Evolutionary conservation across 1,284 basidiomycete species (phyloP).

Genomic region (Trichosporon sp.): DNA sequence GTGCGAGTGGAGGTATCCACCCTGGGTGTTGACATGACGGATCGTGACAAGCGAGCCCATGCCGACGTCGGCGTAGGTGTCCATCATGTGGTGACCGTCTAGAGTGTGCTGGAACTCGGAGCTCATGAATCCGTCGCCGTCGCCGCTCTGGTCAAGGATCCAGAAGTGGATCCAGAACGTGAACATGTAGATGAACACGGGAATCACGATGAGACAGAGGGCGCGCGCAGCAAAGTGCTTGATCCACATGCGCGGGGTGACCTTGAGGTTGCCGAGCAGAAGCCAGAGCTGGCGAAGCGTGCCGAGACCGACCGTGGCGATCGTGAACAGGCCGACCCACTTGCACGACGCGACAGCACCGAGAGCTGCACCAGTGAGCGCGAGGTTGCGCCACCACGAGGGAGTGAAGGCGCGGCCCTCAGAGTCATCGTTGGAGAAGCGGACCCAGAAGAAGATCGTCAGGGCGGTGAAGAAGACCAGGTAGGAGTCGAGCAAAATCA

Average conservation of each 20-base stretch:
- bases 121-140: conserved; percentile 98
- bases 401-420: conserved; percentile 64
- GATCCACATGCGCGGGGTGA: conserved; percentile 68
- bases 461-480: conserved; percentile 96
- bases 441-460: conserved; percentile 77
- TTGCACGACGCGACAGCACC: conserved; percentile 92
- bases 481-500: conserved; percentile 95
- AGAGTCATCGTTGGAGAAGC: conserved; percentile 82
- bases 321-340: conserved; percentile 99
- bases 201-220: conserved; percentile 79
- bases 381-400: conserved; percentile 88
- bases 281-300: conserved; percentile 86
- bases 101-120: conserved; percentile 97
- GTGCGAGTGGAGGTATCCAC: conserved; percentile 96
- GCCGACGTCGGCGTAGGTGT: conserved; percentile 89
- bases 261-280: conserved; percentile 78
- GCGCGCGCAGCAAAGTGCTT: conserved; percentile 84
- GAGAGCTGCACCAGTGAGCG: conserved; percentile 78
- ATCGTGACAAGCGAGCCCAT: conserved; percentile 78
- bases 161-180: conserved; percentile 95
- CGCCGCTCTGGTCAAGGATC: conserved; percentile 80
- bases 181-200: conserved; percentile 82
- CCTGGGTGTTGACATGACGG: conserved; percentile 91
- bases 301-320: conserved; percentile 82
- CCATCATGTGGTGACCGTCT: conserved; percentile 80